A percentile compares a stretch with the other conserved stretches of the same genome.
phyloP scores from a whole-genome alignment of 139 green algal genomes.

The Asterochloris erici region DNA sequence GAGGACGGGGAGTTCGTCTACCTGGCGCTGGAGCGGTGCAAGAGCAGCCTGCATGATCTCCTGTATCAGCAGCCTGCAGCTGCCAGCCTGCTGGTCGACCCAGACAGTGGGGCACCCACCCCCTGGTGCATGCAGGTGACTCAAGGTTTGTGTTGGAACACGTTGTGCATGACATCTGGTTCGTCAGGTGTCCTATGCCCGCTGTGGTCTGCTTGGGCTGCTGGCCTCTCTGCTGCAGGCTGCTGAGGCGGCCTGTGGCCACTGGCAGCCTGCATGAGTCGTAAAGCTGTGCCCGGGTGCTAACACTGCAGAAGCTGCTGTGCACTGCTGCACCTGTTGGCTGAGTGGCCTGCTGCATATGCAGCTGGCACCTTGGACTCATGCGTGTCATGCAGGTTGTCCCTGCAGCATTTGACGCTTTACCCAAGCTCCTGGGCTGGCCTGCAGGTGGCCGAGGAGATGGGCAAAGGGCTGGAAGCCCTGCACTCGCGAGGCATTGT shows the following conservation, averaged over 20 bases:
- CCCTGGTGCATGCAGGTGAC: slow-evolving; percentile 26
- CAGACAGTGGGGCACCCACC: slow-evolving; percentile 20
- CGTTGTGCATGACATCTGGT: not conserved
- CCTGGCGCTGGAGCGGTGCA: slow-evolving; percentile 92
- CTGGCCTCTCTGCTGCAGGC: not conserved
- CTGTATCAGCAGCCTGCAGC: not conserved
- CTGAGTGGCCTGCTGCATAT: too few relatives aligned
- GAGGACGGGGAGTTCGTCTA: slow-evolving; percentile 97
- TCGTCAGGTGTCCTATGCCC: not conserved
- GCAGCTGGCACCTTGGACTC: too few relatives aligned
- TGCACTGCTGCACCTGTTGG: too few relatives aligned
- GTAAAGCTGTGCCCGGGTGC: too few relatives aligned
- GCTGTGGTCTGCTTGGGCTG: not conserved
- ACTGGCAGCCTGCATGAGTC: too few relatives aligned
- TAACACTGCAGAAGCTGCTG: too few relatives aligned
- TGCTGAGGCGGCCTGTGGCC: too few relatives aligned
- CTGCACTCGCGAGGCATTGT: slow-evolving; percentile 90
- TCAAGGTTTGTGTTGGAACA: slow-evolving; percentile 2
- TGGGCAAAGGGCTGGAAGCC: slow-evolving; percentile 64
- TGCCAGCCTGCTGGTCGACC: slow-evolving; percentile 28
- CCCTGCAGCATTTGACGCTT: too few relatives aligned
- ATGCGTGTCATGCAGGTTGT: too few relatives aligned
- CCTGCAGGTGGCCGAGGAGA: slow-evolving; percentile 45
- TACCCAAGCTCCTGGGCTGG: not conserved
- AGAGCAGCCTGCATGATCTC: slow-evolving; percentile 16